These are phyloP conservation scores for Colletotrichum agaves DNA, from an alignment of 2,329 filamentous ascomycete genomes.

Conservation along the genomic window DNA sequence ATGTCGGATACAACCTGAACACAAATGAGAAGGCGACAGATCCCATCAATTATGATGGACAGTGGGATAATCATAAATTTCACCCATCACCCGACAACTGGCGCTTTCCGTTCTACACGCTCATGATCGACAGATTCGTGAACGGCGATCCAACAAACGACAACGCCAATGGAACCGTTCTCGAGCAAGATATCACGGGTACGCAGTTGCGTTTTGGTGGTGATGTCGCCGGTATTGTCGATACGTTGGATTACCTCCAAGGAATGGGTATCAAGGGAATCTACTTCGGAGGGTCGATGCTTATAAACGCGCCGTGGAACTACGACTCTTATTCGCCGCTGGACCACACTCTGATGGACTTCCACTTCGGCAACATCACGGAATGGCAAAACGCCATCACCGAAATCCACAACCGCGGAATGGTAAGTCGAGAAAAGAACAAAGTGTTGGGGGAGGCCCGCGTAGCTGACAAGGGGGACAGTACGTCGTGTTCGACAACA, in stretches of 20 bases:
- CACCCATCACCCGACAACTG: conserved; percentile 68
- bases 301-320: conserved; percentile 73
- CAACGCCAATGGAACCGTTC: conserved; percentile 68
- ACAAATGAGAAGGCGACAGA: conserved; percentile 63
- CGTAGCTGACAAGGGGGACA: conserved; percentile 71
- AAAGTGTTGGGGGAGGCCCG: background rate
- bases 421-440: conserved; percentile 45
- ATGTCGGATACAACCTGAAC: conserved; percentile 68
- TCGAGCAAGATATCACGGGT: conserved; percentile 68
- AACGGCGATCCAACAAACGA: conserved; percentile 74
- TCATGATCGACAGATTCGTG: conserved; percentile 72
- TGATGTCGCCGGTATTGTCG: conserved; percentile 68
- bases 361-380: conserved; percentile 69
- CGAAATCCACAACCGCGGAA: conserved; percentile 68
- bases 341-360: conserved; percentile 72
- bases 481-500: conserved; percentile 75
- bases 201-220: conserved; percentile 73
- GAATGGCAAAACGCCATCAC: conserved; percentile 67
- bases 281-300: conserved; percentile 70
- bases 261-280: conserved; percentile 73
- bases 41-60: conserved; percentile 67
- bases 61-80: conserved; percentile 64
- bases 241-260: conserved; percentile 72
- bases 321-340: conserved; percentile 68
- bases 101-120: conserved; percentile 73